These are phyloP conservation scores for Cyclanthera cordifolia DNA, from an alignment of 306 rosid genomes.

Conservation along the genomic window DNA sequence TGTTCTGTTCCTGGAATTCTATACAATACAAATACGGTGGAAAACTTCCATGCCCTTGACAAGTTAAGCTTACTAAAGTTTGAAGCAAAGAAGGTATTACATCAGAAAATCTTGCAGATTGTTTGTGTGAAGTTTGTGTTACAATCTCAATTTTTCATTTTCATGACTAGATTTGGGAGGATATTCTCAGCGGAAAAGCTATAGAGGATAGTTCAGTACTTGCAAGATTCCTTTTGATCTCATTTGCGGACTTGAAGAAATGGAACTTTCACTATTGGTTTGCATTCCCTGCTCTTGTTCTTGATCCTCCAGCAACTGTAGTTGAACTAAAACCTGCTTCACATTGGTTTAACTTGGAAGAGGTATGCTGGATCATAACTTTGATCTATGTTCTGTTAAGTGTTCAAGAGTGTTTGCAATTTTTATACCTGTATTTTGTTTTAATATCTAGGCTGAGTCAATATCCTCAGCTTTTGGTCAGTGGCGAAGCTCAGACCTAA, in stretches of 20 bases:
- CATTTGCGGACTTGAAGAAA: conserved; percentile 83
- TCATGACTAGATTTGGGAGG: conserved; percentile 72
- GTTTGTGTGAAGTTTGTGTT: conserved; percentile 11
- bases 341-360: conserved; percentile 45
- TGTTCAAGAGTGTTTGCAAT: conserved; percentile 6
- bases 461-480: conserved; percentile 59
- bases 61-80: conserved; percentile 43
- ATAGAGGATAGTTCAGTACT: conserved; percentile 69
- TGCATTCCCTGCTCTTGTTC: conserved; percentile 85
- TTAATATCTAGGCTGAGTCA: conserved; percentile 49
- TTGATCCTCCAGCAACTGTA: conserved; percentile 77
- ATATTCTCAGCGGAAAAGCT: conserved; percentile 68
- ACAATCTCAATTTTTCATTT: conserved; percentile 15
- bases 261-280: conserved; percentile 91
- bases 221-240: conserved; percentile 73
- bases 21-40: conserved; percentile 75
- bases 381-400: conserved; percentile 3
- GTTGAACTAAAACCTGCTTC: conserved; percentile 63
- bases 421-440: conserved; percentile 13
- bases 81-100: conserved; percentile 61
- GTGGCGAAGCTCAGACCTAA: conserved; percentile 68
- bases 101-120: background rate
- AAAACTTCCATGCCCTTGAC: conserved; percentile 65
- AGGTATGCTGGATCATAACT: conserved; percentile 37
- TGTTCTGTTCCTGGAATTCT: conserved; percentile 65